Conservation (phyloP, 116 monocot species). For the Cymodocea nodosa region DNA sequence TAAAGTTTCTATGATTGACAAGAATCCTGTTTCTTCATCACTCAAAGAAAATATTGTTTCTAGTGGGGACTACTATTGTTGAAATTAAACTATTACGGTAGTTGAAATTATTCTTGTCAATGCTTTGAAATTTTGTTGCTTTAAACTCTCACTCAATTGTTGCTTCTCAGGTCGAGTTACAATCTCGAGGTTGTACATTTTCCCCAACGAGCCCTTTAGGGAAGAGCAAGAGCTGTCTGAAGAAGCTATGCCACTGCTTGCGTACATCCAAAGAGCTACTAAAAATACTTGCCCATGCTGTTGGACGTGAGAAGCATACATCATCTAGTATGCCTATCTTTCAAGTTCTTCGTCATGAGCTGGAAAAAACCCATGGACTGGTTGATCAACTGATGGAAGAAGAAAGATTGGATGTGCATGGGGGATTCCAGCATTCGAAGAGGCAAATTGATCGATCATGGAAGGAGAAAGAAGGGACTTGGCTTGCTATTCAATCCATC, state of each 20-base stretch:
- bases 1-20: background rate
- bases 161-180: slow-evolving; percentile 27
- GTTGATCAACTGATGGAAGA: slow-evolving; percentile 32
- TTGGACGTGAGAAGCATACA: slow-evolving; percentile 28
- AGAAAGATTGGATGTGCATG: slow-evolving; percentile 12
- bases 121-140: background rate
- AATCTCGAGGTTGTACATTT: slow-evolving; percentile 16
- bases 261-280: slow-evolving; percentile 51
- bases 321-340: slow-evolving; percentile 29
- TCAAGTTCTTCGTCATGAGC: slow-evolving; percentile 34
- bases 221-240: slow-evolving; percentile 26
- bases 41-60: too few species aligned
- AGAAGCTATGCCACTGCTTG: slow-evolving; percentile 35
- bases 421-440: slow-evolving; percentile 11
- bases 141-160: background rate
- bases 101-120: too few species aligned
- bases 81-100: too few species aligned
- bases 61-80: too few species aligned
- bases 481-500: slow-evolving; percentile 16
- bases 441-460: slow-evolving; percentile 16
- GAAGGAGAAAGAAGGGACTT: slow-evolving; percentile 34
- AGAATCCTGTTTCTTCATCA: background rate
- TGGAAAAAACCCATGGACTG: slow-evolving; percentile 26
- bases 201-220: slow-evolving; percentile 9
- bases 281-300: slow-evolving; percentile 28